Percentiles rank a stretch among this genome's conserved stretches.
Evolutionary conservation across 1,284 basidiomycete genomes (phyloP).

Genomic region (Naganishia sp.): DNA sequence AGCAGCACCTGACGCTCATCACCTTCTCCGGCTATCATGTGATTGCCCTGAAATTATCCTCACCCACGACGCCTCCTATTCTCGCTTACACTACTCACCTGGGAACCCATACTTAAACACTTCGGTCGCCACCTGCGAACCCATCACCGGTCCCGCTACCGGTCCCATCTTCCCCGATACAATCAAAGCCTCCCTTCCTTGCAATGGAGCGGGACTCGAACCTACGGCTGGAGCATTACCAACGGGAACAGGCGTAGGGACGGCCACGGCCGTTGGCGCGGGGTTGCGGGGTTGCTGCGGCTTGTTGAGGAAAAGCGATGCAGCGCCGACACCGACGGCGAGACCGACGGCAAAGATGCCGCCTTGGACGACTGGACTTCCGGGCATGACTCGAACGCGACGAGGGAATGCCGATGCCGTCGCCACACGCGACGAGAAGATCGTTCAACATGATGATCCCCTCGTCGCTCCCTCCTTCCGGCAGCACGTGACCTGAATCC

Average conservation of each 20-base stretch:
- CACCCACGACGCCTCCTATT: background rate
- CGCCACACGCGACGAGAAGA: background rate
- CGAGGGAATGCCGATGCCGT: background rate
- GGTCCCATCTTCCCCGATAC: constrained; percentile 29
- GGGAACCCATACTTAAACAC: constrained; percentile 73
- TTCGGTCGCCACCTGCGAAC: constrained; percentile 49
- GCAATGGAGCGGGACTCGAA: constrained; percentile 8
- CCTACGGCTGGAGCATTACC: constrained; percentile 38
- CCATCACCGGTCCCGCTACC: constrained; percentile 34
- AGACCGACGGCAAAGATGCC: constrained; percentile 51
- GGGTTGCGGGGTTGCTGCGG: constrained; percentile 1
- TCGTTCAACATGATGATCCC: background rate
- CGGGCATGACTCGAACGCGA: constrained; percentile 23
- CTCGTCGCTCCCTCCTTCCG: background rate
- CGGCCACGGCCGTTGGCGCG: constrained; percentile 8
- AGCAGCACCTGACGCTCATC: too few relatives aligned
- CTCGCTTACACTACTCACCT: constrained; percentile 56
- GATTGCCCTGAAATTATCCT: background rate
- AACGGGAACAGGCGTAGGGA: constrained; percentile 20
- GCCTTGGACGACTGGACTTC: constrained; percentile 27
- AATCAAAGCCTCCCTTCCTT: too few relatives aligned
- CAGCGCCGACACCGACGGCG: constrained; percentile 49
- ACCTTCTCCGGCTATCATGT: too few relatives aligned
- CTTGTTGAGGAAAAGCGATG: constrained; percentile 27
- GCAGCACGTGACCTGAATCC: constrained; percentile 1